Conservation (phyloP, 176 grass and related monocot species). For the Guadua angustifolia region DNA sequence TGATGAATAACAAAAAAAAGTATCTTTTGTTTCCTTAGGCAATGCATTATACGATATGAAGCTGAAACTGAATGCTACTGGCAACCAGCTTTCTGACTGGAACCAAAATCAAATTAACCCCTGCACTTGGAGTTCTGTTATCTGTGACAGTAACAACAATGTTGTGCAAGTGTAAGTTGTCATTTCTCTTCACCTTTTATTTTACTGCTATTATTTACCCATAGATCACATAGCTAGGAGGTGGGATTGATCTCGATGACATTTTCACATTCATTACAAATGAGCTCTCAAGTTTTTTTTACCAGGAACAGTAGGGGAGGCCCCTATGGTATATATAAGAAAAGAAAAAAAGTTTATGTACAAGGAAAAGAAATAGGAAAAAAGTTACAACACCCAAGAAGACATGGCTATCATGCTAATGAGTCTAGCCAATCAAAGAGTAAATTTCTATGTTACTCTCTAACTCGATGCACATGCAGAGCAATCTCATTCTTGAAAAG, state of each 20-base stretch:
- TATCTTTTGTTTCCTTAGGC: conserved; percentile 44
- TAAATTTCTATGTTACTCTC: too few relatives aligned
- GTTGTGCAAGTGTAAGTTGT: conserved; percentile 89
- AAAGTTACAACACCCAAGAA: too few relatives aligned
- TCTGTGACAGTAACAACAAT: conserved; percentile 75
- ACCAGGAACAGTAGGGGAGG: too few relatives aligned
- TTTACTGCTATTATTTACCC: neutral
- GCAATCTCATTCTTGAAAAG: too few relatives aligned
- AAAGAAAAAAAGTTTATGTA: too few relatives aligned
- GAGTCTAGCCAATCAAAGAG: too few relatives aligned
- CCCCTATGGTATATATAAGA: too few relatives aligned
- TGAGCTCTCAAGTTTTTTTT: conserved; percentile 15
- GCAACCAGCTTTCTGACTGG: conserved; percentile 73
- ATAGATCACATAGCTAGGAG: neutral
- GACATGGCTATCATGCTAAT: too few relatives aligned
- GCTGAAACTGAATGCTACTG: conserved; percentile 63
- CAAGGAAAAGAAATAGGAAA: too few relatives aligned
- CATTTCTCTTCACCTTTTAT: conserved; percentile 16
- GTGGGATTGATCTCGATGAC: conserved; percentile 14
- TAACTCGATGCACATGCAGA: too few relatives aligned
- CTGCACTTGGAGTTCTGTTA: conserved; percentile 89
- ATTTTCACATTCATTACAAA: conserved; percentile 19
- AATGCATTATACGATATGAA: conserved; percentile 75
- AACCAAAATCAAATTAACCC: conserved; percentile 87
- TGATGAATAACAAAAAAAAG: conserved; percentile 28